Conservation (phyloP, 139 green algal genomes). For the Haematococcus lacustris region DNA sequence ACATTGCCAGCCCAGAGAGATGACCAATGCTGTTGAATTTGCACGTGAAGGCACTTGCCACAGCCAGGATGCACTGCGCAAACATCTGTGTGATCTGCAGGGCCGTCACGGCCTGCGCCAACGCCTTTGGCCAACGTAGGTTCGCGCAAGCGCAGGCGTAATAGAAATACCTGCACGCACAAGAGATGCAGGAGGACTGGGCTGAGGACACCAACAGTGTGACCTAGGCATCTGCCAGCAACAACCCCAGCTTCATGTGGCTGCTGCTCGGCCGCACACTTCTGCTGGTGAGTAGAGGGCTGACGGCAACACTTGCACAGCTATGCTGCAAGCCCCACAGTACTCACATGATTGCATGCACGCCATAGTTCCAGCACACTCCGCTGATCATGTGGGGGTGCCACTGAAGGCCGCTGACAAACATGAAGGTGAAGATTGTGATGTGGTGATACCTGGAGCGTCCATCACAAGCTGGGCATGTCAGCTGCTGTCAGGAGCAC, state of each 20-base stretch:
- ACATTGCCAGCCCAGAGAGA: too few species aligned
- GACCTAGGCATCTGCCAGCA: not conserved
- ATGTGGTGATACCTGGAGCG: not conserved
- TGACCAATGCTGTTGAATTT: too few species aligned
- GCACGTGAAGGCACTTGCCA: not conserved
- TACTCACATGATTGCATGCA: not conserved
- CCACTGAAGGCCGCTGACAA: not conserved
- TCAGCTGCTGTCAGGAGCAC: too few species aligned
- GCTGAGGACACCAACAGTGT: not conserved
- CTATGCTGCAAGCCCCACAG: not conserved
- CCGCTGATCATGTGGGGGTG: conserved; percentile 6
- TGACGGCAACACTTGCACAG: not conserved
- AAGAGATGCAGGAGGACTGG: not conserved
- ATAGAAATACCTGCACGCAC: not conserved
- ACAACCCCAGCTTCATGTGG: not conserved
- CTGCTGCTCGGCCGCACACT: not conserved
- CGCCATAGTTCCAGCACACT: conserved; percentile 2
- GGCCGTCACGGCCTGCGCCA: not conserved
- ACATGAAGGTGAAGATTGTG: not conserved
- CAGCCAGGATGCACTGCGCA: not conserved
- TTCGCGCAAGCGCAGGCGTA: not conserved
- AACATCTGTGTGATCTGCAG: conserved; percentile 4
- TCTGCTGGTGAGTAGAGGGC: not conserved
- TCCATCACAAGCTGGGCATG: too few species aligned
- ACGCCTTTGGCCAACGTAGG: not conserved